Percentiles rank a stretch among this genome's conserved stretches.
These are phyloP conservation scores for Saccharomycopsis sp. DNA, from an alignment of 805 yeast species.

Conservation along the genomic window DNA sequence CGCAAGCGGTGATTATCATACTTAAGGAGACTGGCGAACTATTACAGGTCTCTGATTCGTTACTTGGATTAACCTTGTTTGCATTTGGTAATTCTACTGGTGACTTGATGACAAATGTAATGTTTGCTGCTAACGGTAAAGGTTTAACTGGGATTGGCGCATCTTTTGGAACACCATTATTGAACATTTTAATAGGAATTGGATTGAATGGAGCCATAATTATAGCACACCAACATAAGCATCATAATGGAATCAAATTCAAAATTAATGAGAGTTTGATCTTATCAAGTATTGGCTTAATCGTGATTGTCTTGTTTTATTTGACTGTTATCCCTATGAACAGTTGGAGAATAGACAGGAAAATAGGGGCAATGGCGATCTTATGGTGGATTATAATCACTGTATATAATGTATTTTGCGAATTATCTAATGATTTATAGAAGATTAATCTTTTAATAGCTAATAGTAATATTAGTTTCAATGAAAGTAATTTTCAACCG, in stretches of 20 bases:
- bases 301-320: constrained; percentile 34
- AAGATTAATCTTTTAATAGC: not conserved
- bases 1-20: constrained; percentile 44
- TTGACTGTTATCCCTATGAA: constrained; percentile 37
- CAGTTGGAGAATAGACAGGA: constrained; percentile 38
- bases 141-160: constrained; percentile 92
- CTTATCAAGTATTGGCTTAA: constrained; percentile 34
- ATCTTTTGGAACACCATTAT: constrained; percentile 86
- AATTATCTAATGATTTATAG: not conserved
- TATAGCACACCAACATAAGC: constrained; percentile 23
- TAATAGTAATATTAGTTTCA: not conserved
- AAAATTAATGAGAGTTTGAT: constrained; percentile 33
- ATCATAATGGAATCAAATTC: constrained; percentile 23
- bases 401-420: constrained; percentile 17
- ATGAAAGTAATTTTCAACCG: not conserved
- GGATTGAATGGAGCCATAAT: constrained; percentile 65
- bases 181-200: constrained; percentile 71
- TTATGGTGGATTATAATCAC: constrained; percentile 29
- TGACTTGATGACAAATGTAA: constrained; percentile 74
- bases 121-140: constrained; percentile 73
- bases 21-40: constrained; percentile 55
- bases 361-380: constrained; percentile 30
- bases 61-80: constrained; percentile 80
- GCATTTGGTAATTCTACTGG: constrained; percentile 92
- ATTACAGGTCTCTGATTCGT: constrained; percentile 61